A percentile compares a stretch with the other conserved stretches of the same genome.
Conservation (phyloP, 305 asterid species). For the Rubia balearica region DNA sequence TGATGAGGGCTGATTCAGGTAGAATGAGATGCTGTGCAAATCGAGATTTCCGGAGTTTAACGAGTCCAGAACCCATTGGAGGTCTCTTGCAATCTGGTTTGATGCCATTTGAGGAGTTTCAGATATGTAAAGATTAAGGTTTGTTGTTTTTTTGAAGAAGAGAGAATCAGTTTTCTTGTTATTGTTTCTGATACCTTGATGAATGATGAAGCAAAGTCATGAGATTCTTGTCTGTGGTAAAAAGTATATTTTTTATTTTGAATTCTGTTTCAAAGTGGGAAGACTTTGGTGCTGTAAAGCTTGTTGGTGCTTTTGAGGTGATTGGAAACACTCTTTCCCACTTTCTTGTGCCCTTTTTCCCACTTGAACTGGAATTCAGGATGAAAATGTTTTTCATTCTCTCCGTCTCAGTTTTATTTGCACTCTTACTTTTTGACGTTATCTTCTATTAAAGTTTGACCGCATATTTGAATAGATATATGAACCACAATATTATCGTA, state of each 20-base stretch:
- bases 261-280: background rate
- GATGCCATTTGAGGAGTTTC: conserved; percentile 35
- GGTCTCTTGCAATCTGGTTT: conserved; percentile 29
- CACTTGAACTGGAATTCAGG: conserved; percentile 2
- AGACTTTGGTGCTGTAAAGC: conserved; percentile 7
- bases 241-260: background rate
- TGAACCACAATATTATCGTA: too few species aligned
- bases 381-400: background rate
- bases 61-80: conserved; percentile 45
- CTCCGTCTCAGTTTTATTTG: too few species aligned
- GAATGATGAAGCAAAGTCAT: conserved; percentile 4
- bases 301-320: conserved; percentile 14
- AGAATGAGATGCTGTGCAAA: conserved; percentile 51
- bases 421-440: too few species aligned
- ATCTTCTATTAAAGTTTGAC: too few species aligned
- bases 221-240: conserved; percentile 8
- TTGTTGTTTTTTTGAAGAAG: background rate
- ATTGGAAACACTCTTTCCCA: background rate
- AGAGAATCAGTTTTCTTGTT: background rate
- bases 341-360: background rate
- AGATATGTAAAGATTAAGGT: background rate
- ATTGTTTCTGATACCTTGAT: background rate
- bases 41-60: conserved; percentile 33
- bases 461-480: too few species aligned
- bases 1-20: conserved; percentile 46